phyloP scores from a whole-genome alignment of 192 early-diverging fungal genomes.

The Haplosporangium gracile region DNA sequence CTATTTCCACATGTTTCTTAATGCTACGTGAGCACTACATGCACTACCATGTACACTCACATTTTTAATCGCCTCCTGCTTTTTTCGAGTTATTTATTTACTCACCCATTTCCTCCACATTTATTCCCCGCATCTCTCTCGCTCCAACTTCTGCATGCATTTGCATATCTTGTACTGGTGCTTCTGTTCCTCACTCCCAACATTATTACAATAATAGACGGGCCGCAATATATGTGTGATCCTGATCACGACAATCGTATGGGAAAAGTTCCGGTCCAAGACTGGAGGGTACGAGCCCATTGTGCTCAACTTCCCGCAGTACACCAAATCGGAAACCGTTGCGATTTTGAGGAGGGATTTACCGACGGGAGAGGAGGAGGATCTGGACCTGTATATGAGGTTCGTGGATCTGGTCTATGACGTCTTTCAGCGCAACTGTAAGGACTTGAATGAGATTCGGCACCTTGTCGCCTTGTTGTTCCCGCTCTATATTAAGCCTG shows the following conservation, averaged over 20 bases:
- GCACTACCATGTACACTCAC: too few relatives aligned
- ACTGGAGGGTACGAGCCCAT: slow-evolving; percentile 74
- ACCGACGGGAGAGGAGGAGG: slow-evolving; percentile 69
- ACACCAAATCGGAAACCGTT: slow-evolving; percentile 77
- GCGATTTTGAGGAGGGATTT: slow-evolving; percentile 81
- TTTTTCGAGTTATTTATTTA: too few relatives aligned
- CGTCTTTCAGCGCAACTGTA: slow-evolving; percentile 83
- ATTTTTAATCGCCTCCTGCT: too few relatives aligned
- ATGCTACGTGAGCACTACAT: too few relatives aligned
- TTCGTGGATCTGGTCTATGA: slow-evolving; percentile 89
- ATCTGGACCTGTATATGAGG: slow-evolving; percentile 71
- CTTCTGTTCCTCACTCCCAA: background rate
- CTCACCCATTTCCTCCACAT: background rate
- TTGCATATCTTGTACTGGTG: background rate
- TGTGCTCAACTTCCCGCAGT: slow-evolving; percentile 80
- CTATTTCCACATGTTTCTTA: too few relatives aligned
- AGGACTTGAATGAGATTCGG: slow-evolving; percentile 89
- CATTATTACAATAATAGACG: slow-evolving; percentile 31
- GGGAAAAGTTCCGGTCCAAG: slow-evolving; percentile 83
- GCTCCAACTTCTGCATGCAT: background rate
- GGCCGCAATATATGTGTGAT: slow-evolving; percentile 75
- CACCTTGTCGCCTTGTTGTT: slow-evolving; percentile 86
- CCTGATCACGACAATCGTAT: slow-evolving; percentile 78
- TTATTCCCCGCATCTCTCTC: background rate
- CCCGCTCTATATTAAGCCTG: slow-evolving; percentile 90